Conservation (phyloP, 352 stramenopile genomes). For the Phytophthora rubi region DNA sequence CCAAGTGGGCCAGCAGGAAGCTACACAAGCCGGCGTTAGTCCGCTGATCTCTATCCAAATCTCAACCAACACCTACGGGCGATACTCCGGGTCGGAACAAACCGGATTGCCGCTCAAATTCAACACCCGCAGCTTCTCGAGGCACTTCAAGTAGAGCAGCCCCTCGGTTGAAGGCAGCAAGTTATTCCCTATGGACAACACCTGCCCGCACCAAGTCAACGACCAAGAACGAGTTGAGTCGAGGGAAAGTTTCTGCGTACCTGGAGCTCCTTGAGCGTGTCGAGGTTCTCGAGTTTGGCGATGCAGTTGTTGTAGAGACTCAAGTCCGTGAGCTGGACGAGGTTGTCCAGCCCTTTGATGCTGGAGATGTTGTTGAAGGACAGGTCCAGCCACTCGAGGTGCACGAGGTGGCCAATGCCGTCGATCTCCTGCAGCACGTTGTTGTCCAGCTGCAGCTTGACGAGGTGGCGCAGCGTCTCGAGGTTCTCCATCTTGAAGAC, state of each 20-base stretch:
- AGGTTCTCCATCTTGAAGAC: slow-evolving; percentile 96
- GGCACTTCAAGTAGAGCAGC: slow-evolving; percentile 77
- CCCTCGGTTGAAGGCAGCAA: slow-evolving; percentile 78
- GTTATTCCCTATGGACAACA: slow-evolving; percentile 94
- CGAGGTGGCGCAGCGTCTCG: slow-evolving; percentile 87
- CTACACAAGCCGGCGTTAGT: slow-evolving; percentile 23
- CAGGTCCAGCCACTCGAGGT: slow-evolving; percentile 94
- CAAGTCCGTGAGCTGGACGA: slow-evolving; percentile 91
- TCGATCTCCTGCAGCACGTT: slow-evolving; percentile 94
- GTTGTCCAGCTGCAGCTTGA: slow-evolving; percentile 95
- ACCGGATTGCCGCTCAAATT: slow-evolving; percentile 94
- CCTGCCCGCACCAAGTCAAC: slow-evolving; percentile 36
- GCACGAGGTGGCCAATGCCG: slow-evolving; percentile 83
- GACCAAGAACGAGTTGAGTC: not conserved
- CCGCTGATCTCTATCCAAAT: not conserved
- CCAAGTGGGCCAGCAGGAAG: slow-evolving; percentile 92
- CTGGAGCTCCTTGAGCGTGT: slow-evolving; percentile 89
- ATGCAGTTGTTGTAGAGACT: slow-evolving; percentile 96
- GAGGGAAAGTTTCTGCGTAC: slow-evolving; percentile 19
- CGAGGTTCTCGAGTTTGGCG: slow-evolving; percentile 90
- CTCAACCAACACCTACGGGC: slow-evolving; percentile 47
- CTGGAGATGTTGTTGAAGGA: slow-evolving; percentile 95
- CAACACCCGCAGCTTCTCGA: slow-evolving; percentile 90
- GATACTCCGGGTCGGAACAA: slow-evolving; percentile 92
- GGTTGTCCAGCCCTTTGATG: slow-evolving; percentile 92